A percentile compares a stretch with the other conserved stretches of the same genome.
These are phyloP conservation scores for Fusarium foetens DNA, from an alignment of 2,329 filamentous ascomycete genomes.

Conservation along the genomic window DNA sequence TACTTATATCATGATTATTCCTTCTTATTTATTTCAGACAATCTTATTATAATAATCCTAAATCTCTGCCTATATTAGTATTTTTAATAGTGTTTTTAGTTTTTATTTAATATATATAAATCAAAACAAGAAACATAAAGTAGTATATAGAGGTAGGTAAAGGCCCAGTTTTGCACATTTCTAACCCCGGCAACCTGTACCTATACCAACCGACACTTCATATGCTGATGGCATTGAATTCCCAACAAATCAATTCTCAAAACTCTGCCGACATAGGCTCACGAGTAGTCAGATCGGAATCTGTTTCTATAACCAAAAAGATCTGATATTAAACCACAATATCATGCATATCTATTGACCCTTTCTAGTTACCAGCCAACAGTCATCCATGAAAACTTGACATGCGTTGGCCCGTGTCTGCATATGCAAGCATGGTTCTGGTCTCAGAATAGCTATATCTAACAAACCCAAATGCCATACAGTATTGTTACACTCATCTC, in stretches of 20 bases:
- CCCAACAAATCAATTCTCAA: slow-evolving; percentile 11
- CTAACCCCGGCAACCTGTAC: background rate
- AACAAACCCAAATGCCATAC: background rate
- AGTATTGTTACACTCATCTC: slow-evolving; percentile 6
- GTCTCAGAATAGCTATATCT: background rate
- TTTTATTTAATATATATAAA: background rate
- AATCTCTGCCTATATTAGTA: no score
- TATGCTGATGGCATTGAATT: background rate
- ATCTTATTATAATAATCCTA: no score
- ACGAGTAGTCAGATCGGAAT: background rate
- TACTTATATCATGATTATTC: no score
- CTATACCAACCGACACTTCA: slow-evolving; percentile 1
- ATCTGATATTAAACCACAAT: background rate
- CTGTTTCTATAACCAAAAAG: background rate
- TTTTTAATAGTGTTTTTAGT: background rate
- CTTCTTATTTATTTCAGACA: no score
- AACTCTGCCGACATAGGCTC: background rate
- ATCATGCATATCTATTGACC: background rate
- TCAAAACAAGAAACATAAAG: background rate
- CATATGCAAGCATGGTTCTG: background rate
- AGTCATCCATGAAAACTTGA: background rate
- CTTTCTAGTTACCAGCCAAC: background rate
- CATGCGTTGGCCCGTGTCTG: background rate
- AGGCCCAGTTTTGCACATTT: background rate
- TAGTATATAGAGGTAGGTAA: background rate